A percentile compares a stretch with the other conserved stretches of the same genome.
phyloP scores from a whole-genome alignment of 306 rosid species.

The Pyrus pyrifolia region DNA sequence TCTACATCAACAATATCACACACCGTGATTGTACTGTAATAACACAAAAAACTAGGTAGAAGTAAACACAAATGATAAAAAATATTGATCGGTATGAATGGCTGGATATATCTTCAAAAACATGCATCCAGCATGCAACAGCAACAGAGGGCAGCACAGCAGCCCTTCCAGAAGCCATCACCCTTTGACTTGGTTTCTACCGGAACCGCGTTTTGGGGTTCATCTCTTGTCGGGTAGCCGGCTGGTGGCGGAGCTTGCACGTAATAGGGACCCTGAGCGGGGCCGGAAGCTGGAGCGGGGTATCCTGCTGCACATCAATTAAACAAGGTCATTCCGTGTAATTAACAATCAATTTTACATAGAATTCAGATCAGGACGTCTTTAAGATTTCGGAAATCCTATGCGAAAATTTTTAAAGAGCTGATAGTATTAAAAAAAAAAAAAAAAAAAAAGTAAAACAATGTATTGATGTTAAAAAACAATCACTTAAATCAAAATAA shows the following conservation, averaged over 20 bases:
- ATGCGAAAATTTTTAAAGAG: no score
- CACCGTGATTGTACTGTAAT: no score
- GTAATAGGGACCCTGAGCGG: slow-evolving; percentile 17
- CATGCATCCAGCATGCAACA: slow-evolving; percentile 75
- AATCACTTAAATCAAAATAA: no score
- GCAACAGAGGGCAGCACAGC: slow-evolving; percentile 75
- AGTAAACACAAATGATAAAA: not conserved
- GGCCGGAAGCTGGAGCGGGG: slow-evolving; percentile 28
- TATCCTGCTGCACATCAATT: not conserved
- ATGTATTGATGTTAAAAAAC: no score
- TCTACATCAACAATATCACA: not conserved
- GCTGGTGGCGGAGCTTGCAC: slow-evolving; percentile 46
- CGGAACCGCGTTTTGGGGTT: slow-evolving; percentile 13
- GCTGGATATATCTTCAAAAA: slow-evolving; percentile 23
- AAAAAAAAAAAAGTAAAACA: no score
- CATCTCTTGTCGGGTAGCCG: slow-evolving; percentile 63
- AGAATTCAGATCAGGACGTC: not conserved
- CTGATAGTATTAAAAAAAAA: no score
- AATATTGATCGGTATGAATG: not conserved
- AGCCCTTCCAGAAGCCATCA: slow-evolving; percentile 86
- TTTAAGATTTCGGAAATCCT: no score
- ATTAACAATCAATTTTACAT: not conserved
- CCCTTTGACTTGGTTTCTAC: slow-evolving; percentile 60
- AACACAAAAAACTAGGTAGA: not conserved
- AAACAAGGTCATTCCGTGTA: not conserved